Evolutionary conservation across 1,284 basidiomycete genomes (phyloP).

Genomic region (Naganishia sp.): DNA sequence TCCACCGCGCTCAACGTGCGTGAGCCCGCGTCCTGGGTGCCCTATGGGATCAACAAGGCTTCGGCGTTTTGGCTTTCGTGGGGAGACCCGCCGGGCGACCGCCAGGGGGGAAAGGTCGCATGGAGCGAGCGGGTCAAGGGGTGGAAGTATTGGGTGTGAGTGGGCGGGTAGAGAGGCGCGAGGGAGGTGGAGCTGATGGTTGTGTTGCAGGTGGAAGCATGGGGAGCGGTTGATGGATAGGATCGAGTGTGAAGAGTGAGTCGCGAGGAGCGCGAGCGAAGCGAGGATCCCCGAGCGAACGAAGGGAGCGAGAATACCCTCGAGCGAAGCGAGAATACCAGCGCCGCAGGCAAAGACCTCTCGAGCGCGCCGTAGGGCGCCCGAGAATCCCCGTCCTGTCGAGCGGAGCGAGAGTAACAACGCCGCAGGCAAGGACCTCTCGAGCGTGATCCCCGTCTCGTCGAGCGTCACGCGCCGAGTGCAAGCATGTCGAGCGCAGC

Average conservation of each 20-base stretch:
- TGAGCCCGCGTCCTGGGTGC: conserved; percentile 27
- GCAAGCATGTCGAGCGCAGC: too few species aligned
- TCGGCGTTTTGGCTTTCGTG: conserved; percentile 48
- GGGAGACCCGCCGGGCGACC: conserved; percentile 40
- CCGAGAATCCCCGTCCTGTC: too few species aligned
- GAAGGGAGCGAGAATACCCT: too few species aligned
- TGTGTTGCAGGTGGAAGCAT: conserved; percentile 37
- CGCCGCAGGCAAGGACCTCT: too few species aligned
- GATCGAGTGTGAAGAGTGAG: conserved; percentile 53
- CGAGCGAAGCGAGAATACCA: not conserved
- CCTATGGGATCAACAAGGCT: conserved; percentile 42
- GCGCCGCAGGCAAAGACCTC: too few species aligned
- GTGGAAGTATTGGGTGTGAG: conserved; percentile 48
- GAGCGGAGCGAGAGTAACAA: too few species aligned
- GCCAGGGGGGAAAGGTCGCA: conserved; percentile 1
- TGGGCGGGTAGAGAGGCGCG: too few species aligned
- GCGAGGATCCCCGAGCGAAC: too few species aligned
- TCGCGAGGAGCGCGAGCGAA: conserved; percentile 33
- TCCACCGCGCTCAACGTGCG: conserved; percentile 15
- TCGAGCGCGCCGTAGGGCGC: too few species aligned
- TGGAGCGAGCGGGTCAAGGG: conserved; percentile 35
- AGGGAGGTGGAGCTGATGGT: too few species aligned
- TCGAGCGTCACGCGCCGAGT: too few species aligned
- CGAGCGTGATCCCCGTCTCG: too few species aligned
- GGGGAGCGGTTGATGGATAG: conserved; percentile 54